phyloP scores from a whole-genome alignment of 208 protist genomes.

The Leishmania turanica region DNA sequence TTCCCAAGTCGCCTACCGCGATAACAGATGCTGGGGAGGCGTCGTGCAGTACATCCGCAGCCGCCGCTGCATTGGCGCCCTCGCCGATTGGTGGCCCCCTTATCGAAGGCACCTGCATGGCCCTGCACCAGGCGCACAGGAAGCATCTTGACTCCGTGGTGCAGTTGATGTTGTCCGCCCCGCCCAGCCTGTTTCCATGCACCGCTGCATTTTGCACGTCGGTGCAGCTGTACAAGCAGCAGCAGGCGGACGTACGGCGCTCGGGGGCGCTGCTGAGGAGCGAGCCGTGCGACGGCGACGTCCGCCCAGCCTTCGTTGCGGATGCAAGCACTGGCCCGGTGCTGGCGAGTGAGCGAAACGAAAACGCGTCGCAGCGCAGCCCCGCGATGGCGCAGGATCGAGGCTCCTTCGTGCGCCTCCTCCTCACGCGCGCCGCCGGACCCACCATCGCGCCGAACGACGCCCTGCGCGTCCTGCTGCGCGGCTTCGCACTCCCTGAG shows the following conservation, averaged over 20 bases:
- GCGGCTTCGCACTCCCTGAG: constrained; percentile 73
- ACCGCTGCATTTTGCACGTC: constrained; percentile 31
- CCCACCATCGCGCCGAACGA: constrained; percentile 33
- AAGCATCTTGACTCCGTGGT: constrained; percentile 61
- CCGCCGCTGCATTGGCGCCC: constrained; percentile 1
- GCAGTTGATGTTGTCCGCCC: constrained; percentile 58
- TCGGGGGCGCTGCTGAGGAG: not conserved
- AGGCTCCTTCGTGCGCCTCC: constrained; percentile 62
- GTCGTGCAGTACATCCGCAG: not conserved
- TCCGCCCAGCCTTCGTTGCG: not conserved
- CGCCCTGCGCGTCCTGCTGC: constrained; percentile 51
- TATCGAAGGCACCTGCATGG: constrained; percentile 72
- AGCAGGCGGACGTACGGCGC: not conserved
- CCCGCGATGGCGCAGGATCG: constrained; percentile 24
- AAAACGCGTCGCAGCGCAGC: not conserved
- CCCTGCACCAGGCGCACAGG: constrained; percentile 51
- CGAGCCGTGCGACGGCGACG: not conserved
- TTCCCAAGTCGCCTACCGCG: not conserved
- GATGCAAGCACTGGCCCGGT: constrained; percentile 1
- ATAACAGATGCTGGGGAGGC: not conserved
- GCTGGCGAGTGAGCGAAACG: not conserved
- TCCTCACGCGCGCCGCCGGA: constrained; percentile 50
- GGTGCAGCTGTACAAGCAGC: constrained; percentile 26
- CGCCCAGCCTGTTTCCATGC: constrained; percentile 32
- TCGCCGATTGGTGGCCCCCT: constrained; percentile 49